These are phyloP conservation scores for Monilinia fructicola DNA, from an alignment of 2,329 filamentous ascomycete genomes.

Conservation along the genomic window DNA sequence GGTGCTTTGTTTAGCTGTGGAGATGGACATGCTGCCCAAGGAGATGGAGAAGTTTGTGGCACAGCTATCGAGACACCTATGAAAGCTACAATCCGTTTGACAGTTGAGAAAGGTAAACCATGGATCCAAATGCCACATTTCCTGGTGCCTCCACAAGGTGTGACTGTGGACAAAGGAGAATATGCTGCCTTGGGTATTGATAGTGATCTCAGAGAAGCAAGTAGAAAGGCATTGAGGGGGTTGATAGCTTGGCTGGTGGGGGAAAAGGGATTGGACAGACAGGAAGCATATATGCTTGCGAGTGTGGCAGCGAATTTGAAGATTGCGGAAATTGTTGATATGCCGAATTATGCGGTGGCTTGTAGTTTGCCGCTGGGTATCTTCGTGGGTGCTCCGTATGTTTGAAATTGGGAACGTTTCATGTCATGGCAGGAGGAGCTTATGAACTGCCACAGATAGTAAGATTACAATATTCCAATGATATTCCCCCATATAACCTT, in stretches of 20 bases:
- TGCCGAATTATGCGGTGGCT: constrained; percentile 54
- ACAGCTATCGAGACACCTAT: constrained; percentile 57
- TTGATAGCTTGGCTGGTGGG: constrained; percentile 50
- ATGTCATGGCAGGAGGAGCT: not conserved
- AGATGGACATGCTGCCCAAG: constrained; percentile 55
- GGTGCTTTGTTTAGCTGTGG: constrained; percentile 55
- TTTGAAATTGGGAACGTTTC: constrained; percentile 18
- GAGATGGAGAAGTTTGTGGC: constrained; percentile 55
- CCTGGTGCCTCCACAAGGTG: constrained; percentile 18
- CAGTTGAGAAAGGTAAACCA: constrained; percentile 47
- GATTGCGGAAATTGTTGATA: constrained; percentile 54
- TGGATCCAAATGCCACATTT: constrained; percentile 52
- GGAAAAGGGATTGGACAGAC: constrained; percentile 47
- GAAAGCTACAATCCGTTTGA: constrained; percentile 50
- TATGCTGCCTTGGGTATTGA: constrained; percentile 52
- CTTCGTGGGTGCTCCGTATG: constrained; percentile 42
- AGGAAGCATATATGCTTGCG: constrained; percentile 54
- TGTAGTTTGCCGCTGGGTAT: constrained; percentile 51
- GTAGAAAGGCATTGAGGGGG: constrained; percentile 49
- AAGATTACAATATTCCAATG: not conserved
- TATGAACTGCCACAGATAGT: not conserved
- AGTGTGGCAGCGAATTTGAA: constrained; percentile 52
- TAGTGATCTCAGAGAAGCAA: constrained; percentile 49
- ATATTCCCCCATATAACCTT: not conserved
- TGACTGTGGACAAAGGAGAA: constrained; percentile 44